These are phyloP conservation scores for Cladosporium sp. DNA, from an alignment of 2,329 filamentous ascomycete genomes.

Conservation along the genomic window DNA sequence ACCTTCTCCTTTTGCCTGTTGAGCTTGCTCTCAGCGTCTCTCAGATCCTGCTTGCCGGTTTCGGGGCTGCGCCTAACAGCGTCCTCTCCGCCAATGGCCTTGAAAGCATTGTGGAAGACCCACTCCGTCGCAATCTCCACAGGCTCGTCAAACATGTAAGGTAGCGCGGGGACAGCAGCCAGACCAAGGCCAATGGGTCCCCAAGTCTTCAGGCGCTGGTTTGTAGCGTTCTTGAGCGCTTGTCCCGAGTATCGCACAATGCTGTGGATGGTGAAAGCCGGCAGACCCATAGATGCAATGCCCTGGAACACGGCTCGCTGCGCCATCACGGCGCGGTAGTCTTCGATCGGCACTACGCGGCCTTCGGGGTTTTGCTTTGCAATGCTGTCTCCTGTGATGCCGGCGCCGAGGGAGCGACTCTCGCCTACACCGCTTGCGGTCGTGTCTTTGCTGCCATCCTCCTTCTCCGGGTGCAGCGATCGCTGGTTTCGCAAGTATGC, in stretches of 20 bases:
- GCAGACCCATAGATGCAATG: slow-evolving; percentile 88
- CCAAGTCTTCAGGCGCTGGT: slow-evolving; percentile 75
- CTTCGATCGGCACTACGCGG: slow-evolving; percentile 73
- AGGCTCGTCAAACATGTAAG: slow-evolving; percentile 84
- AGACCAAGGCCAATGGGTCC: slow-evolving; percentile 78
- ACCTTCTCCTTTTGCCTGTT: slow-evolving; percentile 33
- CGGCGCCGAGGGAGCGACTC: slow-evolving; percentile 24
- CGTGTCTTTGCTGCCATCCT: slow-evolving; percentile 24
- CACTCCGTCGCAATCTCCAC: slow-evolving; percentile 91
- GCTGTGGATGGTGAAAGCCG: slow-evolving; percentile 90
- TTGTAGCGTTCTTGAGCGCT: slow-evolving; percentile 83
- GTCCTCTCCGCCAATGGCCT: slow-evolving; percentile 66
- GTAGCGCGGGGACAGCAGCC: slow-evolving; percentile 74
- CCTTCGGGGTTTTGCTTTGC: slow-evolving; percentile 40
- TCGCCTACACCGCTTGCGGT: slow-evolving; percentile 6
- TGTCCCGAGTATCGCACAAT: slow-evolving; percentile 86
- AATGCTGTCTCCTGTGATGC: slow-evolving; percentile 25
- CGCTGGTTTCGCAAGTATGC: slow-evolving; percentile 86
- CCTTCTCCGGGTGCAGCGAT: slow-evolving; percentile 64
- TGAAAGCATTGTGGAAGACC: slow-evolving; percentile 81
- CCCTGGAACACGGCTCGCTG: slow-evolving; percentile 90
- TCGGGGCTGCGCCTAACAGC: slow-evolving; percentile 52
- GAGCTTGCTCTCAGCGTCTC: slow-evolving; percentile 13
- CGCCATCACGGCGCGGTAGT: slow-evolving; percentile 87
- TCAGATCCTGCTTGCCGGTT: slow-evolving; percentile 36